A percentile compares a stretch with the other conserved stretches of the same genome.
These are phyloP conservation scores for Primulina tabacum DNA, from an alignment of 257 asterid species.

Conservation along the genomic window DNA sequence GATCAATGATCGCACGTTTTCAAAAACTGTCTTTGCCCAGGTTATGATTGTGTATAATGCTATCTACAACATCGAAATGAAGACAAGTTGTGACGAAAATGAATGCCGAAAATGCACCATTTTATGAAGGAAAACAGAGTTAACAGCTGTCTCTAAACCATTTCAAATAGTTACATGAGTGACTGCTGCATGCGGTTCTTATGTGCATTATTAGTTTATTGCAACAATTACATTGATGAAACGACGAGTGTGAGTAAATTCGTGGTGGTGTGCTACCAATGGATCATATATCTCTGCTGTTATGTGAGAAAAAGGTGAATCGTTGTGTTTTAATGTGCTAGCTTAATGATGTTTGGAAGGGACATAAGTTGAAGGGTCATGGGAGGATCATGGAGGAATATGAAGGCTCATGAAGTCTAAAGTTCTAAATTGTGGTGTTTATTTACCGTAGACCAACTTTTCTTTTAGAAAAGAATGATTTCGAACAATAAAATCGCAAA, in stretches of 20 bases:
- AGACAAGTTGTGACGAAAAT: neutral
- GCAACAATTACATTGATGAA: neutral
- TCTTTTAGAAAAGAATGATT: neutral
- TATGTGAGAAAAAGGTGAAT: neutral
- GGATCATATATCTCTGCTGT: neutral
- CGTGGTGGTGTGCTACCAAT: neutral
- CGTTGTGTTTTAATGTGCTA: neutral
- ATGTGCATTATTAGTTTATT: too few species aligned
- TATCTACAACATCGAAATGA: slow-evolving; percentile 43
- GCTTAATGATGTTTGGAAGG: neutral
- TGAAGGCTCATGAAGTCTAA: neutral
- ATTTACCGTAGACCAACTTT: neutral
- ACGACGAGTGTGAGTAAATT: neutral
- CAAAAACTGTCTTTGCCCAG: slow-evolving; percentile 84
- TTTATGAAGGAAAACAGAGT: neutral
- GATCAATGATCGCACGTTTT: slow-evolving; percentile 73
- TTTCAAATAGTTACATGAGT: neutral
- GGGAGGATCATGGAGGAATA: neutral
- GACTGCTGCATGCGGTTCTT: neutral
- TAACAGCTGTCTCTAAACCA: neutral
- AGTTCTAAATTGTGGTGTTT: neutral
- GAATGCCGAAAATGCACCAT: neutral
- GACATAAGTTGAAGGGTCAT: neutral
- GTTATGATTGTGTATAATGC: slow-evolving; percentile 82
- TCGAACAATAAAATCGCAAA: neutral